Conservation (phyloP, 2,329 filamentous ascomycete genomes). For the Pseudocercospora crystallina region DNA sequence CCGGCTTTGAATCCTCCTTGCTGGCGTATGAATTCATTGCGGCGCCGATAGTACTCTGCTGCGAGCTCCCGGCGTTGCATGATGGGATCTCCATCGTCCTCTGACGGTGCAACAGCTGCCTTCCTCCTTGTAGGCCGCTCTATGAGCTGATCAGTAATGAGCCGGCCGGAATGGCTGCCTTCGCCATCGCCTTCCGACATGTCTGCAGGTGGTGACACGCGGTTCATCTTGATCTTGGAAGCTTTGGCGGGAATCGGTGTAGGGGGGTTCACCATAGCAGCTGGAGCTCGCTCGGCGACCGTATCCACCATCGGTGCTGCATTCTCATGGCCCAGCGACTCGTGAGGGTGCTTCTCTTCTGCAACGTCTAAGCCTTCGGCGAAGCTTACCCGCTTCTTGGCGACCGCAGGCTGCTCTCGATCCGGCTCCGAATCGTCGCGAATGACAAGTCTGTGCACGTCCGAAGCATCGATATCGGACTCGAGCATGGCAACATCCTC, state of each 20-base stretch:
- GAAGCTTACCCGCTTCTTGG: constrained; percentile 76
- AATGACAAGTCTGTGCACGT: constrained; percentile 58
- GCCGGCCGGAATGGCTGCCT: constrained; percentile 22
- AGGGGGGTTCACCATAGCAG: no score
- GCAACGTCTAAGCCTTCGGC: constrained; percentile 72
- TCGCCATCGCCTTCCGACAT: no score
- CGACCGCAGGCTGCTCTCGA: constrained; percentile 15
- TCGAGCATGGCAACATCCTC: constrained; percentile 36
- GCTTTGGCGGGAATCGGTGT: no score
- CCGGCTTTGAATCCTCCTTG: constrained; percentile 75
- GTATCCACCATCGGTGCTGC: constrained; percentile 34
- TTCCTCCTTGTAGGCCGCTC: constrained; percentile 44
- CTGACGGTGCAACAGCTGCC: constrained; percentile 34
- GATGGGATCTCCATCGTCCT: constrained; percentile 57
- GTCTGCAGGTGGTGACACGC: no score
- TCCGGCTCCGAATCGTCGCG: constrained; percentile 24
- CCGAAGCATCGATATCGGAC: constrained; percentile 48
- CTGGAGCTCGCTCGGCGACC: constrained; percentile 43
- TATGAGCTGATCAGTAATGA: constrained; percentile 52
- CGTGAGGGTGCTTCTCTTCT: constrained; percentile 29
- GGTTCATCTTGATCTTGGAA: no score
- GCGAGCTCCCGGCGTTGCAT: constrained; percentile 75
- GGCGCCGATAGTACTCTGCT: constrained; percentile 76
- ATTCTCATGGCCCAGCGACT: constrained; percentile 20
- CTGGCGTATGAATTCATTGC: constrained; percentile 78